phyloP scores from a whole-genome alignment of 2,329 filamentous ascomycete species.

The Neonectria neomacrospora region DNA sequence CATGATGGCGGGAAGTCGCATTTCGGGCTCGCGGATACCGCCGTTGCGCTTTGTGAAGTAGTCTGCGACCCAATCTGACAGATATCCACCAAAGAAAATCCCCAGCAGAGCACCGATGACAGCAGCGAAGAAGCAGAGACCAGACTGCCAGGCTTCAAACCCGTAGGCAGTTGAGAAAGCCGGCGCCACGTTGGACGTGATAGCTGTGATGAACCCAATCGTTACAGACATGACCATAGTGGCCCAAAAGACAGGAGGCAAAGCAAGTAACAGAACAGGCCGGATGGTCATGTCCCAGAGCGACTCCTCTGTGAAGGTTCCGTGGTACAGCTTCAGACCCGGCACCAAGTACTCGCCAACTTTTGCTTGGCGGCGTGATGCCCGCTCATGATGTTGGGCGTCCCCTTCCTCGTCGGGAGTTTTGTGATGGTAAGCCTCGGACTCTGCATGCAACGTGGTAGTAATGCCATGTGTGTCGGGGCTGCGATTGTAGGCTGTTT shows the following conservation, averaged over 20 bases:
- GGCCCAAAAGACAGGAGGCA: slow-evolving; percentile 64
- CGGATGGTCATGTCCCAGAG: slow-evolving; percentile 56
- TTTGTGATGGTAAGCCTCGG: slow-evolving; percentile 21
- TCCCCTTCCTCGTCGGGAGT: slow-evolving; percentile 19
- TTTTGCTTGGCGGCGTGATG: slow-evolving; percentile 5
- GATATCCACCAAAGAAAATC: slow-evolving; percentile 47
- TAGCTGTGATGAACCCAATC: slow-evolving; percentile 63
- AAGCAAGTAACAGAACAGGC: slow-evolving; percentile 57
- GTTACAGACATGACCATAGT: slow-evolving; percentile 62
- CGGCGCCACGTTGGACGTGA: slow-evolving; percentile 60
- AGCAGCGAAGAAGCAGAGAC: slow-evolving; percentile 60
- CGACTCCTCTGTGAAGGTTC: slow-evolving; percentile 26
- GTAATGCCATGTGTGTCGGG: slow-evolving; percentile 26
- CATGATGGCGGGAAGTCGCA: slow-evolving; percentile 55
- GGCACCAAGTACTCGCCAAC: slow-evolving; percentile 7
- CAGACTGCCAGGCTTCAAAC: slow-evolving; percentile 56
- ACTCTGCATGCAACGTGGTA: slow-evolving; percentile 16
- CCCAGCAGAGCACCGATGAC: slow-evolving; percentile 56
- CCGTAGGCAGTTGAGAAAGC: slow-evolving; percentile 53
- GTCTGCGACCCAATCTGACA: slow-evolving; percentile 51
- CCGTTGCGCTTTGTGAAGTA: slow-evolving; percentile 48
- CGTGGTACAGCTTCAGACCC: slow-evolving; percentile 24
- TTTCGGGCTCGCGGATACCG: slow-evolving; percentile 54
- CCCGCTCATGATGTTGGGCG: slow-evolving; percentile 16
- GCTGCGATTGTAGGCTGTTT: slow-evolving; percentile 58